phyloP scores from a whole-genome alignment of 257 asterid species.

The Nicotiana tomentosiformis region DNA sequence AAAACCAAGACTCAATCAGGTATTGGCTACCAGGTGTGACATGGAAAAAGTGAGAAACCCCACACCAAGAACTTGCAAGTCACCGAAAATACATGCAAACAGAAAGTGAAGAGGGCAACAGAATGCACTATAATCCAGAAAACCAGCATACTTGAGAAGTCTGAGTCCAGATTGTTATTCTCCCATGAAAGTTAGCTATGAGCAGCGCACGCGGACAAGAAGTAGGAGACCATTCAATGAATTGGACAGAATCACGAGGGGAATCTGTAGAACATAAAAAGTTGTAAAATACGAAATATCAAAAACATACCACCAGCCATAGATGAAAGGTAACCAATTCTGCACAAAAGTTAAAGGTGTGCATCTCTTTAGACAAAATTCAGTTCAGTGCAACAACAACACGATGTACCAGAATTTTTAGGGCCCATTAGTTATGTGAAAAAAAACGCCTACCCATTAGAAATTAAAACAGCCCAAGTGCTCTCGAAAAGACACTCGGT shows the following conservation, averaged over 20 bases:
- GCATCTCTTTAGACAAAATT: background rate
- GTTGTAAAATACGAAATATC: background rate
- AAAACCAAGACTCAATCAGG: background rate
- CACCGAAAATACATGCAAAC: background rate
- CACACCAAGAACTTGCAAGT: background rate
- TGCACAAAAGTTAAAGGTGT: background rate
- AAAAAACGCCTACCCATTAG: background rate
- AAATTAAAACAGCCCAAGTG: background rate
- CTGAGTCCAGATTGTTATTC: constrained; percentile 93
- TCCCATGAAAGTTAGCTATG: constrained; percentile 91
- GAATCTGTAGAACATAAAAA: constrained; percentile 58
- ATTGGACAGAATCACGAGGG: constrained; percentile 96
- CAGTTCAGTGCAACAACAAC: background rate
- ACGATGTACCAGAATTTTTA: background rate
- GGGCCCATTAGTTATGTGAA: background rate
- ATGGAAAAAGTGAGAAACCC: background rate
- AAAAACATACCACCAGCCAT: background rate
- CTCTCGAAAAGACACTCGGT: background rate
- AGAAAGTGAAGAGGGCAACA: background rate
- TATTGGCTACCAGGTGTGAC: background rate
- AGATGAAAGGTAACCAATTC: constrained; percentile 1
- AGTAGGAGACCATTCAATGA: constrained; percentile 97
- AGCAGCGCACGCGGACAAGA: constrained; percentile 92
- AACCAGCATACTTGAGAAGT: constrained; percentile 73
- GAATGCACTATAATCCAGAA: background rate